A percentile compares a stretch with the other conserved stretches of the same genome.
Conservation (phyloP, 2,329 filamentous ascomycete genomes). For the Anisogramma anomala region DNA sequence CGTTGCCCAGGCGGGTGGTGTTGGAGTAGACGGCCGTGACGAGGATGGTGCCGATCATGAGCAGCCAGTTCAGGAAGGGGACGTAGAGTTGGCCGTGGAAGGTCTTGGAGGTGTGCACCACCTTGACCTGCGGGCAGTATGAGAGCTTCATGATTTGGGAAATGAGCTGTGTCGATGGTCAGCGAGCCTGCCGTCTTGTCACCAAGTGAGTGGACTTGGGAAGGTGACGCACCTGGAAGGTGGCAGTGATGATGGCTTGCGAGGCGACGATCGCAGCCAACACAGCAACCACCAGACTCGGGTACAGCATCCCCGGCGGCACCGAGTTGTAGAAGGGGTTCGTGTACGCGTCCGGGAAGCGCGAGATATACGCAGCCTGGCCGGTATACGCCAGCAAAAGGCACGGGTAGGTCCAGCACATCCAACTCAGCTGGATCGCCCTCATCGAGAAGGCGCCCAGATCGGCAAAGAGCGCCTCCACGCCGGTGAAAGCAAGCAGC, state of each 20-base stretch:
- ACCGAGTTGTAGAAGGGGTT: constrained; percentile 65
- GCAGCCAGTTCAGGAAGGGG: constrained; percentile 61
- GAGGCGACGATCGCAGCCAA: constrained; percentile 62
- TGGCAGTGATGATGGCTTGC: constrained; percentile 64
- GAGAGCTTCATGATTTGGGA: constrained; percentile 56
- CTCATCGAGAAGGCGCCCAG: constrained; percentile 58
- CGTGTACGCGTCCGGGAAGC: constrained; percentile 41
- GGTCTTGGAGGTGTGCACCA: constrained; percentile 55
- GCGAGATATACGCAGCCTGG: constrained; percentile 59
- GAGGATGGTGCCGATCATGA: constrained; percentile 61
- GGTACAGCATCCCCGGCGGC: constrained; percentile 55
- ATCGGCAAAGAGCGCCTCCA: constrained; percentile 66
- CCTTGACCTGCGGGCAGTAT: constrained; percentile 64
- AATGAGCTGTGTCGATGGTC: constrained; percentile 25
- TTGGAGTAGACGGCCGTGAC: constrained; percentile 61
- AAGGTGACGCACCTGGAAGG: constrained; percentile 42
- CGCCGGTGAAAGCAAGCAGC: constrained; percentile 61
- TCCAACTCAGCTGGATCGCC: constrained; percentile 62
- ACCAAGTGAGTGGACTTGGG: too few species aligned
- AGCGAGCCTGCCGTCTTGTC: too few species aligned
- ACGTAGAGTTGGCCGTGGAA: constrained; percentile 68
- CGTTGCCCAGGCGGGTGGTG: constrained; percentile 56
- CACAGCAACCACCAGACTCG: constrained; percentile 55
- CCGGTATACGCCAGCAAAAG: constrained; percentile 52
- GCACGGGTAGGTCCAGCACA: constrained; percentile 55